phyloP scores from a whole-genome alignment of 106 monocot species.

The Allium sativum region DNA sequence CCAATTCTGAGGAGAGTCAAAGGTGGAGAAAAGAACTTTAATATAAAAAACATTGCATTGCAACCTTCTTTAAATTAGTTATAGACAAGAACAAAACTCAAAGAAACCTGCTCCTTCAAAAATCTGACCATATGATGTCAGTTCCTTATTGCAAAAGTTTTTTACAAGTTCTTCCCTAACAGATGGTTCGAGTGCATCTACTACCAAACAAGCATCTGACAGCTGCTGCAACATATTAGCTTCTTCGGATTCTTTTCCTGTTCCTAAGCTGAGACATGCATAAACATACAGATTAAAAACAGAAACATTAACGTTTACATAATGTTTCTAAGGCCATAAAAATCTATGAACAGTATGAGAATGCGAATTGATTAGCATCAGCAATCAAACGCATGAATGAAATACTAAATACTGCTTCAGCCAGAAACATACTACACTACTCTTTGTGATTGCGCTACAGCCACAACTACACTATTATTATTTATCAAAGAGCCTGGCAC shows the following conservation, averaged over 20 bases:
- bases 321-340: neutral
- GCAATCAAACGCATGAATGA: neutral
- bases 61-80: no score
- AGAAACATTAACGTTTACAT: neutral
- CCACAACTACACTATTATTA: no score
- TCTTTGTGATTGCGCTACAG: no score
- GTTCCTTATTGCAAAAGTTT: constrained; percentile 92
- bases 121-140: constrained; percentile 89
- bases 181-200: constrained; percentile 96
- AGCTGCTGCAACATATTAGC: constrained; percentile 78
- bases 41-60: neutral
- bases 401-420: no score
- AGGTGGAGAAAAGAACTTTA: neutral
- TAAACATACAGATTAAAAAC: neutral
- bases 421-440: no score
- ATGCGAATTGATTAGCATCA: constrained; percentile 1
- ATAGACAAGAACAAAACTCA: neutral
- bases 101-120: constrained; percentile 95
- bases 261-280: constrained; percentile 58
- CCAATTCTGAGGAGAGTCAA: constrained; percentile 45
- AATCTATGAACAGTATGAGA: neutral
- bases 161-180: constrained; percentile 94
- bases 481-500: no score
- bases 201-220: constrained; percentile 95
- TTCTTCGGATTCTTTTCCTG: constrained; percentile 98